phyloP scores from a whole-genome alignment of 768 basidiomycete genomes.

The Rossbeevera mucosa region DNA sequence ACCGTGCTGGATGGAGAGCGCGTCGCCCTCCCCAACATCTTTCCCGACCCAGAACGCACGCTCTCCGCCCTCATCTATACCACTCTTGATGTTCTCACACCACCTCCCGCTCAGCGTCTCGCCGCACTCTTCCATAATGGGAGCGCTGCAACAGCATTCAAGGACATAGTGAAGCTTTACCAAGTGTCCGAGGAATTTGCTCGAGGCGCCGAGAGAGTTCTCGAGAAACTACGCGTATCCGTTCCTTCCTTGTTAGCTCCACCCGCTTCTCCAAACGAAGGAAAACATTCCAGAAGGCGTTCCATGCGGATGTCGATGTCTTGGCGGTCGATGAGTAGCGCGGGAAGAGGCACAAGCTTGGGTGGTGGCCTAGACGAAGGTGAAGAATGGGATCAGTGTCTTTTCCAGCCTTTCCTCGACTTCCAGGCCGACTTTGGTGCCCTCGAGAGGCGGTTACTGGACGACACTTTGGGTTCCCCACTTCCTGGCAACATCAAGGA shows the following conservation, averaged over 20 bases:
- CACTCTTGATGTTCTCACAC: slow-evolving; percentile 72
- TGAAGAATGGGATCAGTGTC: slow-evolving; percentile 79
- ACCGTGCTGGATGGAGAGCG: slow-evolving; percentile 66
- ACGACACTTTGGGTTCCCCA: slow-evolving; percentile 50
- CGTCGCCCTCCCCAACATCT: slow-evolving; percentile 73
- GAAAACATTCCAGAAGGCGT: slow-evolving; percentile 43
- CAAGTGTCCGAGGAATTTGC: slow-evolving; percentile 83
- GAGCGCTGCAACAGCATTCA: slow-evolving; percentile 52
- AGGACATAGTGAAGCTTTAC: slow-evolving; percentile 66
- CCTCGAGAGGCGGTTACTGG: slow-evolving; percentile 70
- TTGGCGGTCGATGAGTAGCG: slow-evolving; percentile 39
- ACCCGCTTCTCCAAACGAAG: slow-evolving; percentile 21
- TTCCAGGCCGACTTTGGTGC: slow-evolving; percentile 80
- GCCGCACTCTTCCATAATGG: slow-evolving; percentile 62
- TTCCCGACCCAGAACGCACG: slow-evolving; percentile 75
- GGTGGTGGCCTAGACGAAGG: slow-evolving; percentile 19
- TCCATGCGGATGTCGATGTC: slow-evolving; percentile 66
- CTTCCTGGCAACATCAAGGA: slow-evolving; percentile 27
- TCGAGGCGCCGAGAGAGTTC: slow-evolving; percentile 60
- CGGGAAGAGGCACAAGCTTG: slow-evolving; percentile 14
- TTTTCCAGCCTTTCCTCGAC: slow-evolving; percentile 93
- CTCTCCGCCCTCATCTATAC: slow-evolving; percentile 81
- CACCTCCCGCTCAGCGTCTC: slow-evolving; percentile 77
- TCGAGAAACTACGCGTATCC: slow-evolving; percentile 63
- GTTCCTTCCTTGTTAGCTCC: slow-evolving; percentile 17